A percentile compares a stretch with the other conserved stretches of the same genome.
Evolutionary conservation across 768 basidiomycete species (phyloP).

Genomic region (Suillus lakei): DNA sequence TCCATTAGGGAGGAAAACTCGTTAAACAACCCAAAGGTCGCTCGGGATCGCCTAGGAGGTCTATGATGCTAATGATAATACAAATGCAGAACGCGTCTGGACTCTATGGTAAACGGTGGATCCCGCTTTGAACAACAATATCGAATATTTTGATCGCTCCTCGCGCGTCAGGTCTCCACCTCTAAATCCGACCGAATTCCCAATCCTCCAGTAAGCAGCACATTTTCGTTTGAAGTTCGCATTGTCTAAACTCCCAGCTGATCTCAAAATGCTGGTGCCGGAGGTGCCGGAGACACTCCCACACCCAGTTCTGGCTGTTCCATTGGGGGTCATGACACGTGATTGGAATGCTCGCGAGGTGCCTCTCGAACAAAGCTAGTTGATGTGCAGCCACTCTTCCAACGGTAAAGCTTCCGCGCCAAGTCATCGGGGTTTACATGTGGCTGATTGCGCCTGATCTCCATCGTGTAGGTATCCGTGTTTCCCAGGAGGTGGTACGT

Average conservation of each 20-base stretch:
- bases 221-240: slow-evolving; percentile 30
- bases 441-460: slow-evolving; percentile 12
- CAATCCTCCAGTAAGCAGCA: slow-evolving; percentile 26
- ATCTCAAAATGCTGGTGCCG: slow-evolving; percentile 17
- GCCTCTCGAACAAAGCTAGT: slow-evolving; percentile 22
- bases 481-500: slow-evolving; percentile 33
- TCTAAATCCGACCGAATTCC: slow-evolving; percentile 3
- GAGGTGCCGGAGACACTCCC: slow-evolving; percentile 22
- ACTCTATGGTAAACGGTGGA: too few species aligned
- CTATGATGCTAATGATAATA: not conserved
- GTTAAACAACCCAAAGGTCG: not conserved
- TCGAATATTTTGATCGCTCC: not conserved
- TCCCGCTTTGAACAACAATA: too few species aligned
- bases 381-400: slow-evolving; percentile 26
- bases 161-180: not conserved
- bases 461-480: slow-evolving; percentile 28
- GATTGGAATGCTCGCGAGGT: slow-evolving; percentile 15
- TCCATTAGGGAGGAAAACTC: not conserved
- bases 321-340: slow-evolving; percentile 27
- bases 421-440: slow-evolving; percentile 17
- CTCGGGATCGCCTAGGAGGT: not conserved
- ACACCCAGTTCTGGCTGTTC: slow-evolving; percentile 34
- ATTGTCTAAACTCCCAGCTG: slow-evolving; percentile 19
- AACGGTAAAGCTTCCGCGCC: slow-evolving; percentile 28
- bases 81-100: not conserved